Base-by-base conservation (phyloP, 768 basidiomycete genomes). In the Russula virescens region DNA sequence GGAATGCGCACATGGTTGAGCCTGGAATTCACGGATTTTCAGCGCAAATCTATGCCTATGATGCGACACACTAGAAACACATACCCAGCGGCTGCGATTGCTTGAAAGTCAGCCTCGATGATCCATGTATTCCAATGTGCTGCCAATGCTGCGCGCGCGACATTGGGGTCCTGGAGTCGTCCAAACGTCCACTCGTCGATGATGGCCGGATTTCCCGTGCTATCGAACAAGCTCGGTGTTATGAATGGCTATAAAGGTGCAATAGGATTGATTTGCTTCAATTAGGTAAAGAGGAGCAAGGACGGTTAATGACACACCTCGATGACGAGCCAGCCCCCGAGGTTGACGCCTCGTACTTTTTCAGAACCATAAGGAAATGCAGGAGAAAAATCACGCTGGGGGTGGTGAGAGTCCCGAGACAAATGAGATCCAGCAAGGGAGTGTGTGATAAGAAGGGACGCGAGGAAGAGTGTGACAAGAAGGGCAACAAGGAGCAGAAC, bases 61-160 rank as follows among this genome's bases (percentile, higher is more conserved):
- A 43, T 73, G 93, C n/a, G 6, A 2, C 8, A 38, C 10, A 38
- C 42, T 43, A 19, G 16, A 43, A 19, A 19, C 18, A 73, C 74
- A 23, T 71, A 88, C 89, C 89, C 88, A 7, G 90, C 89, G 49
- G 81, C 84, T 56, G 87, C 84, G 61, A 93, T 92, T 52, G 78
- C 81, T 34, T 74, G 73, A 70, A 95, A 90, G 73, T 98, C 94
- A n/a, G 78, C 71, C 69, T 94, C 87, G 1, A 87, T 90, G 67
- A 98, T 92, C 83, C 84, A 94, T 0, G 85, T 86, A 66, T 89
- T 73, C 90, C 91, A 93, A 71, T 92, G 91, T 50, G 79, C 76
- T 63, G 79, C 75, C 21, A 92, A 77, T 19, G 71, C 74, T n/a
- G 69, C 66, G 19, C 68, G 69, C 1, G 89, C 90, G 0, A 76